These are phyloP conservation scores for Salix caprea DNA, from an alignment of 345 rosid genomes.

Conservation along the genomic window DNA sequence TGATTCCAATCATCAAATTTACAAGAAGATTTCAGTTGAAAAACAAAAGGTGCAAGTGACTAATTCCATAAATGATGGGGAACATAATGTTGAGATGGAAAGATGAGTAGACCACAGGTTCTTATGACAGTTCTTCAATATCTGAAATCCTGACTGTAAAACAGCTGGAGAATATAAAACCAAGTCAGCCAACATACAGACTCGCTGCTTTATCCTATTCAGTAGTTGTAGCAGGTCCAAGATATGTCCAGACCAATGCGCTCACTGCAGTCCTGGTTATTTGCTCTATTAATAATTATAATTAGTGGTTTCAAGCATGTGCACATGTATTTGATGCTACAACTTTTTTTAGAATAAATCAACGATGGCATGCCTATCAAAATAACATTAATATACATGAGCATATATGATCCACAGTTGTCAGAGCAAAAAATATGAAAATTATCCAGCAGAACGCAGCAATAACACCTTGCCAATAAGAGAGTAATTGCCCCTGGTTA, in stretches of 20 bases:
- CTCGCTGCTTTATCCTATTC: not conserved
- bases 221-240: not conserved
- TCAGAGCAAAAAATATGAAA: not conserved
- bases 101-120: not conserved
- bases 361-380: not conserved
- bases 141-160: not conserved
- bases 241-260: not conserved
- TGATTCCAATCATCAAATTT: not conserved
- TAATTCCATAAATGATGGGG: not conserved
- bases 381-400: not conserved
- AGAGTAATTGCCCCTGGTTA: not conserved
- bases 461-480: not conserved
- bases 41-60: not conserved
- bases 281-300: not conserved
- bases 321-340: not conserved
- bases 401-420: not conserved
- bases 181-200: not conserved
- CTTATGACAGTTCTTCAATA: not conserved
- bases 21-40: not conserved
- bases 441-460: not conserved
- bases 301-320: not conserved
- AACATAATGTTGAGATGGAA: not conserved
- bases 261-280: not conserved
- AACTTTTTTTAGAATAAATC: not conserved
- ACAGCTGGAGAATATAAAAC: not conserved